Evolutionary conservation across 1,139 yeast species (phyloP).

Genomic region (Wickerhamomyces sp.): DNA sequence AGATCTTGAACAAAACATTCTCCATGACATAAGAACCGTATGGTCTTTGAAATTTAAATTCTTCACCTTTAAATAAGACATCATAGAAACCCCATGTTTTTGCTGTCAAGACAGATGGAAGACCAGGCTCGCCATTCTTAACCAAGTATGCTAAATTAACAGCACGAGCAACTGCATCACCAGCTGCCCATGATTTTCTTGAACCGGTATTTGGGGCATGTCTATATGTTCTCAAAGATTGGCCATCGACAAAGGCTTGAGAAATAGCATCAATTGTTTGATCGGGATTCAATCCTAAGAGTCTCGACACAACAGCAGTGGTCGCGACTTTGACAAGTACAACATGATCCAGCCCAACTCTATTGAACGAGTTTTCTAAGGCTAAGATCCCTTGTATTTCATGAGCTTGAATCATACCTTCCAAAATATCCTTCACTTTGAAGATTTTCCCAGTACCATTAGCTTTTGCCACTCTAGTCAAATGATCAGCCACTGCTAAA

Average conservation of each 20-base stretch:
- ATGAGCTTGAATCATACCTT: constrained; percentile 55
- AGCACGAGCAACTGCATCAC: constrained; percentile 58
- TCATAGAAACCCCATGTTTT: constrained; percentile 60
- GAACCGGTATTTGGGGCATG: constrained; percentile 62
- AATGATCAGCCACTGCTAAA: constrained; percentile 52
- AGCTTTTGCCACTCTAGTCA: constrained; percentile 42
- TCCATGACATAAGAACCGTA: constrained; percentile 61
- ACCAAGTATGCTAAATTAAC: constrained; percentile 50
- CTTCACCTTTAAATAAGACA: constrained; percentile 47
- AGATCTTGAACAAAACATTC: constrained; percentile 52
- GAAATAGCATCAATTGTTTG: constrained; percentile 53
- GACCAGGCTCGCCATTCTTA: constrained; percentile 48
- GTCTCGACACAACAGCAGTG: constrained; percentile 51
- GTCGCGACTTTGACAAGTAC: constrained; percentile 56
- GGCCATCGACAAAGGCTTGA: constrained; percentile 59
- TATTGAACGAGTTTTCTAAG: constrained; percentile 52
- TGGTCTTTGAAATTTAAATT: constrained; percentile 46
- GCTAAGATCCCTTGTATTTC: constrained; percentile 58
- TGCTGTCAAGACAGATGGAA: constrained; percentile 54
- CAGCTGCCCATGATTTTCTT: constrained; percentile 64
- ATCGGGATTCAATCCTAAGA: constrained; percentile 43
- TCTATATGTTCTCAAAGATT: constrained; percentile 51
- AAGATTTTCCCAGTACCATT: constrained; percentile 35
- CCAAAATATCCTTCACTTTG: constrained; percentile 45
- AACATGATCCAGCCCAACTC: constrained; percentile 58